Conservation (phyloP, 495 filamentous ascomycete species). For the Aspergillus sclerotiicarbonarius region DNA sequence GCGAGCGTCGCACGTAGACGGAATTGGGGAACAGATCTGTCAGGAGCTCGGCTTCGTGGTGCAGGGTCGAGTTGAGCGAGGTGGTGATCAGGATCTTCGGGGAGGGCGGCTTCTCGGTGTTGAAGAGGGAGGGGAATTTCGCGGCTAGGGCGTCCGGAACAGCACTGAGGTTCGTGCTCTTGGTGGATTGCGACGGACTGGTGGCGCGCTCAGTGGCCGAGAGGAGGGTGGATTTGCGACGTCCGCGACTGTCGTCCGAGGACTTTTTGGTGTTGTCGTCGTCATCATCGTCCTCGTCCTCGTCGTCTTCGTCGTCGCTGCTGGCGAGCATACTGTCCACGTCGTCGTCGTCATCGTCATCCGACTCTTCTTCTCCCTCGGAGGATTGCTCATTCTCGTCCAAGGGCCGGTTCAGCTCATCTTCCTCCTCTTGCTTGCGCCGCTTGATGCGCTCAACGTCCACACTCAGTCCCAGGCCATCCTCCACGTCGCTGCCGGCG, state of each 20-base stretch:
- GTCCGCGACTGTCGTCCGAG: slow-evolving; percentile 33
- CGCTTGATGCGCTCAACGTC: slow-evolving; percentile 76
- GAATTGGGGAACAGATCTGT: slow-evolving; percentile 81
- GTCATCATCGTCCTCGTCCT: slow-evolving; percentile 41
- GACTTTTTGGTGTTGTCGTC: slow-evolving; percentile 41
- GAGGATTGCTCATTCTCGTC: slow-evolving; percentile 42
- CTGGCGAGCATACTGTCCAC: slow-evolving; percentile 44
- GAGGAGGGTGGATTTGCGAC: slow-evolving; percentile 35
- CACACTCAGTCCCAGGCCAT: slow-evolving; percentile 67
- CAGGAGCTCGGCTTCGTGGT: slow-evolving; percentile 75
- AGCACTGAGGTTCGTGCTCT: slow-evolving; percentile 68
- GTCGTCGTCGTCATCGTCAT: slow-evolving; percentile 52
- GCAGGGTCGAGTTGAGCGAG: slow-evolving; percentile 76
- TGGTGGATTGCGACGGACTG: slow-evolving; percentile 59
- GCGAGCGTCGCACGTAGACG: slow-evolving; percentile 79
- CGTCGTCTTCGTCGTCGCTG: slow-evolving; percentile 44
- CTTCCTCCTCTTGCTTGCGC: slow-evolving; percentile 63
- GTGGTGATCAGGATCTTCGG: slow-evolving; percentile 92
- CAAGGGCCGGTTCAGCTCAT: slow-evolving; percentile 43
- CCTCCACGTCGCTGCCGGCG: slow-evolving; percentile 63
- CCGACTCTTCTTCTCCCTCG: slow-evolving; percentile 55
- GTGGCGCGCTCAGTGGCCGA: slow-evolving; percentile 54
- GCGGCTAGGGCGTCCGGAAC: slow-evolving; percentile 65
- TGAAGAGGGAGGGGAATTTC: slow-evolving; percentile 83
- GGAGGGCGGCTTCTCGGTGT: slow-evolving; percentile 49